Evolutionary conservation across 2,329 filamentous ascomycete species (phyloP), one percentile per base, ranked within the genome.

Genomic region (Alternaria rosae): DNA sequence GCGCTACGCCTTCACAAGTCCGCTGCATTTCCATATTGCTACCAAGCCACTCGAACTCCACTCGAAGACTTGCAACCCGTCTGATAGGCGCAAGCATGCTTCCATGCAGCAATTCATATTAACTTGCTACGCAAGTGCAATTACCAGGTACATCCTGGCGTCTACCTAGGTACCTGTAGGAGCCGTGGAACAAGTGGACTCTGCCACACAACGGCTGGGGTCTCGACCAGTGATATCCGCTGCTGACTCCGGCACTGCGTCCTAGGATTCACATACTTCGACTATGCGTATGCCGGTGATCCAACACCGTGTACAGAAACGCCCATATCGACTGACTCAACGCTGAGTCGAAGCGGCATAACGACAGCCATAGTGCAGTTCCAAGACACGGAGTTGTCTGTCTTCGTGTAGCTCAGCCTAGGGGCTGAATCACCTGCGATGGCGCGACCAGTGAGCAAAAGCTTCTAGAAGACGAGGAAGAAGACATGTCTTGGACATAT

Each of bases 81-180:
- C 35, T 69, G 54, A 72, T 71, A 75, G 70, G 73, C 70, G 55
- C 47, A 17, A 42, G 59, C 20, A 54, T 38, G 28, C 64, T 73
- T 64, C 62, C 54, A 61, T 73, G 65, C 73, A 47, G 68, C 59
- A 65, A 28, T 21, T 65, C 64, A 68, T 72, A 72, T 72, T 64
- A 61, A 52, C 56, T 67, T 65, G 66, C 68, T 68, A 70, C 73
- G 65, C 73, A 70, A 69, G 47, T 62, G 44, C 66, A 57, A 57
- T 58, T 48, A 59, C 61, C 68, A 54, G 66, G 53, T 30, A 57
- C 43, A 50, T 45, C 65, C 70, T 63, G 59, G 69, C 62, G 61
- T 61, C 61, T 53, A 60, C 56, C 62, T 55, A 50, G 66, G 51
- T 54, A 64, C 56, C 61, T 57, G 55, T 69, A 53, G 68, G 72